Percentiles rank a stretch among this genome's conserved stretches.
phyloP scores from a whole-genome alignment of 2,329 filamentous ascomycete species.

The Colletotrichum caudatum region DNA sequence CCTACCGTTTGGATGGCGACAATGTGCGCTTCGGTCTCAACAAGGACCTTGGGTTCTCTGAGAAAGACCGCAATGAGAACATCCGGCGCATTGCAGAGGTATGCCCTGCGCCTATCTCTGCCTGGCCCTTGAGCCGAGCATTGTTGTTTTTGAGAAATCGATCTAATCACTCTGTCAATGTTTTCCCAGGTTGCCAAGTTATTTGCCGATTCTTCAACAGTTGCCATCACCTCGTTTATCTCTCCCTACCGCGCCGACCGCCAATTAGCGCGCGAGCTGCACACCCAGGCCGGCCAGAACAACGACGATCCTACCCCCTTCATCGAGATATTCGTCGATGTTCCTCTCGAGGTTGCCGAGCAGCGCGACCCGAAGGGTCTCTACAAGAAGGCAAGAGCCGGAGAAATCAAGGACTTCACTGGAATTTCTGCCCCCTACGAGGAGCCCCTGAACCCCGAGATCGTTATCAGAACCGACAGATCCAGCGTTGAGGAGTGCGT shows the following conservation, averaged over 20 bases:
- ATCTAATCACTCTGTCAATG: neutral
- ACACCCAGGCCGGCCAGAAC: conserved; percentile 69
- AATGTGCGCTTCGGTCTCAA: conserved; percentile 98
- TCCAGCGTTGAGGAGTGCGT: conserved; percentile 91
- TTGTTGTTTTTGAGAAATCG: neutral
- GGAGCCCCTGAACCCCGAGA: conserved; percentile 85
- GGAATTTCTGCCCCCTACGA: conserved; percentile 97
- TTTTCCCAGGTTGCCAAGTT: conserved; percentile 85
- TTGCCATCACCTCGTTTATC: conserved; percentile 97
- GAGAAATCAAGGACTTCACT: conserved; percentile 97
- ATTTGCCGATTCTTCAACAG: conserved; percentile 88
- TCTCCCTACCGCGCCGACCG: conserved; percentile 93
- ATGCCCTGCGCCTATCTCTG: conserved; percentile 32
- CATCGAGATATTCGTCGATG: conserved; percentile 93
- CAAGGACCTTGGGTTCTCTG: conserved; percentile 95
- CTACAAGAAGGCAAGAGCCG: conserved; percentile 95
- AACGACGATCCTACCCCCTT: conserved; percentile 82
- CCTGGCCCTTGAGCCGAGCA: neutral
- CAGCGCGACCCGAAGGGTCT: conserved; percentile 96
- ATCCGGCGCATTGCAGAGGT: conserved; percentile 94
- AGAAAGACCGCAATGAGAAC: conserved; percentile 95
- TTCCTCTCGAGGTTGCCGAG: conserved; percentile 92
- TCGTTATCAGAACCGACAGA: conserved; percentile 86
- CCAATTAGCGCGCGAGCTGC: conserved; percentile 82
- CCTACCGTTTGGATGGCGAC: conserved; percentile 97